Base-by-base conservation (phyloP, 2,329 filamentous ascomycete species). In the Keithomyces neogunnii region DNA sequence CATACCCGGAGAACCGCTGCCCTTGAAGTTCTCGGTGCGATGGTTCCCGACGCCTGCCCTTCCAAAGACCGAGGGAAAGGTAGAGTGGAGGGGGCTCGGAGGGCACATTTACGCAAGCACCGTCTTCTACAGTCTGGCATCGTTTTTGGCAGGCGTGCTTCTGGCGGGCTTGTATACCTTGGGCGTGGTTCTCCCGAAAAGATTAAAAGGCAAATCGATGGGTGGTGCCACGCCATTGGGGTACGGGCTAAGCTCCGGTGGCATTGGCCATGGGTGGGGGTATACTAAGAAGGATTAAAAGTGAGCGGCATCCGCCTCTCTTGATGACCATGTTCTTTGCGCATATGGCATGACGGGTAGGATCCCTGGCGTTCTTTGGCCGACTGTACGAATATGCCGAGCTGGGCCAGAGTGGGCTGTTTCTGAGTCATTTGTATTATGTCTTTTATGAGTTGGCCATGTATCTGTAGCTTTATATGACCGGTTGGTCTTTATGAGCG, bases 1-100 rank as follows among this genome's bases (percentile, higher is more conserved):
- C 46, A 81, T 96, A 33, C 95, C 96, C 57, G 91, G 92, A 10
- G 91, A 97, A 67, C 80, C 86, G 4, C 68, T 97, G 52, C 85
- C 88, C 0, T 73, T 97, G 59, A 78, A 75, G 44, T 88, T 97
- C 62, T 86, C 82, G 40, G 85, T 97, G 11, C 76, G 89, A 44
- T 97, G 93, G 93, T 93, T 92, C 66, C 86, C 86, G 1, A 86
- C 80, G 29, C 85, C 87, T 1, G 74, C 77, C 38, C 72, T 92
- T 56, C 88, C 87, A 56, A 78, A 77, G 65, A 81, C 75, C n/a
- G 81, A 83, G 65, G 82, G 82, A 9, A 74, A 71, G 54, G 79
- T 85, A 5, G 80, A 83, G 66, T 85, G 82, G 82, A 73, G 77
- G 53, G 82, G 82, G 3, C 75, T 85, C 68, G 81, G 81, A 13